Evolutionary conservation across 2,329 filamentous ascomycete genomes (phyloP).

Genomic region (Tolypocladium sp.): DNA sequence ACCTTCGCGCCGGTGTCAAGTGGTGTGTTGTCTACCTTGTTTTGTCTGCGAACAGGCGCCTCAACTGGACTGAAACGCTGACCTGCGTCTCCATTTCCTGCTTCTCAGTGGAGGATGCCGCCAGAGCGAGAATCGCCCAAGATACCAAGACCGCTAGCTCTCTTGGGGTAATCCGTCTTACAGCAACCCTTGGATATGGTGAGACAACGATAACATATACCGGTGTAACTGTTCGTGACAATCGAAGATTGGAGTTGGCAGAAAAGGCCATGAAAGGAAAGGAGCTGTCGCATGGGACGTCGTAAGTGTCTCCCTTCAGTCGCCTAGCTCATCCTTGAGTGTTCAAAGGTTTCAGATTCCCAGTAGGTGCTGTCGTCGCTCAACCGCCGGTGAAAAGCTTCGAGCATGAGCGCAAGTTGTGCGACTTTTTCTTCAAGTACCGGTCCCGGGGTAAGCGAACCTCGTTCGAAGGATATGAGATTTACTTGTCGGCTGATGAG

Average conservation of each 20-base stretch:
- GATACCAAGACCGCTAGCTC: not conserved
- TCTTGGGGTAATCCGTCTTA: constrained; percentile 10
- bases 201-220: not conserved
- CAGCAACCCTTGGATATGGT: fast-evolving
- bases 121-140: not conserved
- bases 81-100: not conserved
- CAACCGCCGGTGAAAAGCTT: not conserved
- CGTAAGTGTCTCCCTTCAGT: constrained; percentile 3
- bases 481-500: not conserved
- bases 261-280: constrained; percentile 18
- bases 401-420: not conserved
- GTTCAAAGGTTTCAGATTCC: not conserved
- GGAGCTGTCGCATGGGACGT: constrained; percentile 12
- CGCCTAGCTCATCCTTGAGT: not conserved
- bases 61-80: not conserved
- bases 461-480: not conserved
- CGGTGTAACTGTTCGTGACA: not conserved
- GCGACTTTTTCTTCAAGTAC: constrained; percentile 10
- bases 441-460: constrained; percentile 10
- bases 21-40: constrained; percentile 2
- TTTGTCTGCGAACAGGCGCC: not conserved
- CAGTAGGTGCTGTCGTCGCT: too few species aligned
- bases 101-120: constrained; percentile 5
- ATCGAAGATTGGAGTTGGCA: not conserved
- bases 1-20: constrained; percentile 8